phyloP scores from a whole-genome alignment of 2,329 filamentous ascomycete species.

The Fusarium decemcellulare region DNA sequence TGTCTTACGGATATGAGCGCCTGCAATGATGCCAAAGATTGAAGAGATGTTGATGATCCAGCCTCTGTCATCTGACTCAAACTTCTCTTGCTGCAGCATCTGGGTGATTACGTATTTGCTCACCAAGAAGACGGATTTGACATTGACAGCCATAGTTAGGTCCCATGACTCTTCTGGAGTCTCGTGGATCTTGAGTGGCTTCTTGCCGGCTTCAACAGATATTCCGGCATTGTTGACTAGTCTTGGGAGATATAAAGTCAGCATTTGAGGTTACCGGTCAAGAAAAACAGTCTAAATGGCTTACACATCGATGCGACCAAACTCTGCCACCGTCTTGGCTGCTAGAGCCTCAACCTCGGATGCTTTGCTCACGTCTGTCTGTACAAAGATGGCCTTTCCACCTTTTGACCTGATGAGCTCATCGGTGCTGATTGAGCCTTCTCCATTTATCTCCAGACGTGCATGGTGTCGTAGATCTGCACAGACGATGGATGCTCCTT shows the following conservation, averaged over 20 bases:
- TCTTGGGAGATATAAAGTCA: slow-evolving; percentile 38
- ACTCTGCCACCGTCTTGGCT: slow-evolving; percentile 30
- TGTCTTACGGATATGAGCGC: slow-evolving; percentile 37
- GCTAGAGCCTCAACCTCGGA: slow-evolving; percentile 56
- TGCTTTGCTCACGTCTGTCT: slow-evolving; percentile 58
- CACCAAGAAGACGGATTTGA: slow-evolving; percentile 55
- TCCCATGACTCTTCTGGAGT: slow-evolving; percentile 62
- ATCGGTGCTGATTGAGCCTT: slow-evolving; percentile 47
- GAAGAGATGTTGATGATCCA: slow-evolving; percentile 66
- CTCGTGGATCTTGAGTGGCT: slow-evolving; percentile 59
- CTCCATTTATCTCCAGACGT: slow-evolving; percentile 42
- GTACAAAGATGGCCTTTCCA: slow-evolving; percentile 58
- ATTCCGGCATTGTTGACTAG: slow-evolving; percentile 62
- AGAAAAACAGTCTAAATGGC: slow-evolving; percentile 43
- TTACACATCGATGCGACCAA: slow-evolving; percentile 43
- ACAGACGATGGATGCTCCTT: slow-evolving; percentile 60
- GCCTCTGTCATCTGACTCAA: slow-evolving; percentile 57
- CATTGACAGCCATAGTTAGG: slow-evolving; percentile 54
- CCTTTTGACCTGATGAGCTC: slow-evolving; percentile 54
- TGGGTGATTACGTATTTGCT: slow-evolving; percentile 62
- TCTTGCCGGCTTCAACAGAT: slow-evolving; percentile 48
- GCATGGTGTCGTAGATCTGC: slow-evolving; percentile 54
- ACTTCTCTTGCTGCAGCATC: slow-evolving; percentile 63
- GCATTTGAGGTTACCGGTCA: slow-evolving; percentile 42
- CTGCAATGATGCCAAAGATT: slow-evolving; percentile 57